A percentile compares a stretch with the other conserved stretches of the same genome.
These are phyloP conservation scores for Spergularia azorica DNA, from an alignment of 179 eudicot genomes.

Conservation along the genomic window DNA sequence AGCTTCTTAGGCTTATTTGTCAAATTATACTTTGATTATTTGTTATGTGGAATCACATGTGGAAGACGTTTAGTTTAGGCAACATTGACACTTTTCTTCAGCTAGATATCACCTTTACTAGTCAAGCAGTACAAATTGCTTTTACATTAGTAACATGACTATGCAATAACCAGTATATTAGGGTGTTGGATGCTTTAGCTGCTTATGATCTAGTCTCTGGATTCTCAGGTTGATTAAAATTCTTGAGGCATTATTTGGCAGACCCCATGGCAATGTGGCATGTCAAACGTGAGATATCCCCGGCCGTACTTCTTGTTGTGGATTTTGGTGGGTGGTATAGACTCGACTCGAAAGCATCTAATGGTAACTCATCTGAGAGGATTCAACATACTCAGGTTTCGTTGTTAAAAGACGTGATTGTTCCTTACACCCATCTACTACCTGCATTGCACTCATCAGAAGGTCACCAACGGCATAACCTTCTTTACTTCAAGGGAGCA, in stretches of 20 bases:
- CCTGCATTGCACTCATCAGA: constrained; percentile 66
- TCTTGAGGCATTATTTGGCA: constrained; percentile 98
- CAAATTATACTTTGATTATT: too few relatives aligned
- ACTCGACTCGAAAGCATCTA: constrained; percentile 60
- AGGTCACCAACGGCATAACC: constrained; percentile 59
- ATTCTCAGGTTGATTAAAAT: constrained; percentile 83
- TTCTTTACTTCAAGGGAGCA: constrained; percentile 96
- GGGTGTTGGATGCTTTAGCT: constrained; percentile 36
- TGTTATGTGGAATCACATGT: too few relatives aligned
- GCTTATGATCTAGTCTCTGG: constrained; percentile 77
- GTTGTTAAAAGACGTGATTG: constrained; percentile 86
- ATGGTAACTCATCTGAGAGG: constrained; percentile 51
- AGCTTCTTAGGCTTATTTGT: too few relatives aligned
- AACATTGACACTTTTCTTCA: too few relatives aligned
- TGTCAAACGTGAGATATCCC: constrained; percentile 70
- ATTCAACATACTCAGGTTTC: constrained; percentile 92
- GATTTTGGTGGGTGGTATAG: constrained; percentile 94
- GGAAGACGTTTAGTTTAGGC: too few relatives aligned
- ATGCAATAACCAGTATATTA: too few relatives aligned
- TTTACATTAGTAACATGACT: too few relatives aligned
- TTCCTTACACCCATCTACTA: constrained; percentile 78
- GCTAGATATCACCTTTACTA: too few relatives aligned
- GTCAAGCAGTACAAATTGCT: too few relatives aligned
- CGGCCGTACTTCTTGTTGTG: constrained; percentile 80
- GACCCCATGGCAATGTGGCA: constrained; percentile 99